A percentile compares a stretch with the other conserved stretches of the same genome.
Evolutionary conservation across 2,329 filamentous ascomycete genomes (phyloP).

Genomic region (Aspergillus sp.): DNA sequence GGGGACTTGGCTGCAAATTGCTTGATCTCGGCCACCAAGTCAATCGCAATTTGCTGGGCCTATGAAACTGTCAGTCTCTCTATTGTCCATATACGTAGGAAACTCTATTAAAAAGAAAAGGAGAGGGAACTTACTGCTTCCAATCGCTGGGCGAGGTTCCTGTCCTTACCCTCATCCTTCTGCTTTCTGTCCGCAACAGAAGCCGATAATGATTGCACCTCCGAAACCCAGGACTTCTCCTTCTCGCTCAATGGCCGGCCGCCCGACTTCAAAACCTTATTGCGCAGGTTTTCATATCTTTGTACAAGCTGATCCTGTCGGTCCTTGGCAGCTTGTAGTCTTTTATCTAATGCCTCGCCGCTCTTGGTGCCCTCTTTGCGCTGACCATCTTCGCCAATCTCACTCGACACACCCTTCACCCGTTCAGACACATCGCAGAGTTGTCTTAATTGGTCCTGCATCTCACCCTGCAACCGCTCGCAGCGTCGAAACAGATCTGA

Average conservation of each 20-base stretch:
- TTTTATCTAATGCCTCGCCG: conserved; percentile 29
- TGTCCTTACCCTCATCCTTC: conserved; percentile 16
- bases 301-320: conserved; percentile 33
- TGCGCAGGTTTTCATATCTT: conserved; percentile 38
- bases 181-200: conserved; percentile 24
- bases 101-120: background rate
- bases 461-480: conserved; percentile 40
- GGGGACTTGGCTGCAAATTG: conserved; percentile 22
- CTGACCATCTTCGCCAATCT: conserved; percentile 29
- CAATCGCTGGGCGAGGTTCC: conserved; percentile 28
- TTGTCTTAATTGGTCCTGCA: conserved; percentile 40
- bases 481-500: conserved; percentile 47
- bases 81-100: no score
- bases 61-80: conserved; percentile 15
- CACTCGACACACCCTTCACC: conserved; percentile 35
- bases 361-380: conserved; percentile 24
- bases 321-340: conserved; percentile 33
- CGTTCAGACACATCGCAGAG: conserved; percentile 39
- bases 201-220: conserved; percentile 33
- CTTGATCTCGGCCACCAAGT: conserved; percentile 31
- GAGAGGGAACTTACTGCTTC: conserved; percentile 27
- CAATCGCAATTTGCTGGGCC: conserved; percentile 33
- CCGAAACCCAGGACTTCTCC: conserved; percentile 38
- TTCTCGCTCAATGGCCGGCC: conserved; percentile 40
- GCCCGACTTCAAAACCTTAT: conserved; percentile 35